A percentile compares a stretch with the other conserved stretches of the same genome.
These are phyloP conservation scores for Pyrenophora graminea DNA, from an alignment of 2,329 filamentous ascomycete genomes.

Conservation along the genomic window DNA sequence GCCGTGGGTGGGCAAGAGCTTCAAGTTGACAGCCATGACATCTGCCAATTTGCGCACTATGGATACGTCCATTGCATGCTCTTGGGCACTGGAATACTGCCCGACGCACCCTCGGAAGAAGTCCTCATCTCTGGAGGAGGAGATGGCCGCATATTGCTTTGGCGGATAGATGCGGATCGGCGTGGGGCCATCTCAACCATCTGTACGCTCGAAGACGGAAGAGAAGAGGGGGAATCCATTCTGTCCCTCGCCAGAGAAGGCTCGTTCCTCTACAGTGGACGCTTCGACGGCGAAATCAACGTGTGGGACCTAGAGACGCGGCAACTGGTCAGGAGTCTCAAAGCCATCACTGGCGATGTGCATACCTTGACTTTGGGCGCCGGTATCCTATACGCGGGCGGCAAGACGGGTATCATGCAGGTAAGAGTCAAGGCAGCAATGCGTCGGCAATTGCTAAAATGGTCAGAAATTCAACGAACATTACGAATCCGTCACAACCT, in stretches of 20 bases:
- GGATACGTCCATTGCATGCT: slow-evolving; percentile 98
- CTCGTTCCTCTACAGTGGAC: slow-evolving; percentile 89
- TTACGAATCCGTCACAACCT: slow-evolving; percentile 76
- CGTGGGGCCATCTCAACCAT: slow-evolving; percentile 71
- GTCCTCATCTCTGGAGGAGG: slow-evolving; percentile 89
- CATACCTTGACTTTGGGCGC: slow-evolving; percentile 85
- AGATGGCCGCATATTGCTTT: slow-evolving; percentile 93
- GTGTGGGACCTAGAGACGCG: slow-evolving; percentile 96
- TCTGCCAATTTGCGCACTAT: slow-evolving; percentile 87
- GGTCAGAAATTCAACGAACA: slow-evolving; percentile 73
- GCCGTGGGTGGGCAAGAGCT: slow-evolving; percentile 67
- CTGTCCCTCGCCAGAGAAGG: slow-evolving; percentile 85
- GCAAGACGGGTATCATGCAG: slow-evolving; percentile 84
- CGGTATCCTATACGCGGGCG: slow-evolving; percentile 83
- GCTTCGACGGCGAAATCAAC: slow-evolving; percentile 84
- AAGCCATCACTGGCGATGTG: slow-evolving; percentile 77
- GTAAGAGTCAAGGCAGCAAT: slow-evolving; percentile 50
- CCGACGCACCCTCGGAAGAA: slow-evolving; percentile 72
- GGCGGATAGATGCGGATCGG: slow-evolving; percentile 69
- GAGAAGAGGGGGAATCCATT: slow-evolving; percentile 63
- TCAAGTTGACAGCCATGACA: slow-evolving; percentile 79
- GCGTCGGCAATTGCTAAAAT: slow-evolving; percentile 20
- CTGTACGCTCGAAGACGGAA: slow-evolving; percentile 65
- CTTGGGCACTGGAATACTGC: slow-evolving; percentile 72
- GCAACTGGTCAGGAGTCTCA: slow-evolving; percentile 85